A percentile compares a stretch with the other conserved stretches of the same genome.
Conservation (phyloP, 2,329 filamentous ascomycete species). For the Ampelomyces quisqualis region DNA sequence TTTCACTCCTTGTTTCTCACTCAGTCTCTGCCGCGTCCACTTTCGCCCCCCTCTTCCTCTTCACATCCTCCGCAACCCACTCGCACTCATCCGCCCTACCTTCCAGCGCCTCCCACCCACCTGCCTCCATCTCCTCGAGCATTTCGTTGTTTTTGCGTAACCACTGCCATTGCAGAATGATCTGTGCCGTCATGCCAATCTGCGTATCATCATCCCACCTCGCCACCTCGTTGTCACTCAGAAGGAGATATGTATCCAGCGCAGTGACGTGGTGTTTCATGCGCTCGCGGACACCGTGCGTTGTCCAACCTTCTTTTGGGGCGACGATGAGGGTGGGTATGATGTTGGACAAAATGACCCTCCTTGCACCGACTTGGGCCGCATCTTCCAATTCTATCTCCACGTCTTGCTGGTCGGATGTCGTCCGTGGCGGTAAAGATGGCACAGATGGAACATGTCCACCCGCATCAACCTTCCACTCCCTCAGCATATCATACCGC, state of each 20-base stretch:
- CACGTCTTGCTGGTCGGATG: neutral
- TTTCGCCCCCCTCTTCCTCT: conserved; percentile 1
- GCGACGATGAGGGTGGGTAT: conserved; percentile 27
- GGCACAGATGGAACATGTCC: neutral
- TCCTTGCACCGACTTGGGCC: no score
- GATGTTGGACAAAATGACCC: conserved; percentile 21
- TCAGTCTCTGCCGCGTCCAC: neutral
- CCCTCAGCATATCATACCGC: conserved; percentile 32
- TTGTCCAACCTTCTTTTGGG: conserved; percentile 15
- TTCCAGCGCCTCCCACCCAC: conserved; percentile 27
- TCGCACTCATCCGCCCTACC: conserved; percentile 25
- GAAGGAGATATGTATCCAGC: conserved; percentile 25
- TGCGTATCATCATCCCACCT: conserved; percentile 14
- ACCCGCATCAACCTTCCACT: conserved; percentile 18
- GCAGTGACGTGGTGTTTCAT: conserved; percentile 37
- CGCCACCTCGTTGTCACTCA: conserved; percentile 21
- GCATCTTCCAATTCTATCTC: no score
- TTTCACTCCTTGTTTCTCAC: neutral
- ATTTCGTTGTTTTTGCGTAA: conserved; percentile 26
- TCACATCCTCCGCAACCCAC: conserved; percentile 27
- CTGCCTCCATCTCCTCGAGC: conserved; percentile 27
- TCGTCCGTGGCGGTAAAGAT: no score
- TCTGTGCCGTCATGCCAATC: conserved; percentile 11
- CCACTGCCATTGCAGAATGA: conserved; percentile 33
- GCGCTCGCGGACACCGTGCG: conserved; percentile 20